phyloP scores from a whole-genome alignment of 1,284 basidiomycete species.

The Pseudozyma pruni region DNA sequence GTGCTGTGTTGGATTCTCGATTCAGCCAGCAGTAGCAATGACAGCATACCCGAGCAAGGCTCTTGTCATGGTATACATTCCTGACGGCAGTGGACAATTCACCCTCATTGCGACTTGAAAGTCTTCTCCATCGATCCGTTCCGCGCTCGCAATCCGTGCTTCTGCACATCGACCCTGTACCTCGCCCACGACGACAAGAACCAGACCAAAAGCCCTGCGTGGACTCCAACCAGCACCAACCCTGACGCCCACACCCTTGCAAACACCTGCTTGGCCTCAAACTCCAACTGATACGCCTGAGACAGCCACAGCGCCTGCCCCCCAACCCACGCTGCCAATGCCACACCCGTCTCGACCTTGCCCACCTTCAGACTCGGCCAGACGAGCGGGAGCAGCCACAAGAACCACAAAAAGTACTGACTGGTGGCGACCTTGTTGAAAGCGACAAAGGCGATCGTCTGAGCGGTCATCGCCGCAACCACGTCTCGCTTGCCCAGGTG shows the following conservation, averaged over 20 bases:
- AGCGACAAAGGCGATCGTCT: conserved; percentile 88
- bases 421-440: conserved; percentile 99
- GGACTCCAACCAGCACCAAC: conserved; percentile 48
- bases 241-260: conserved; percentile 56
- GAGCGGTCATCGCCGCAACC: conserved; percentile 86
- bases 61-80: too few species aligned
- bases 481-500: conserved; percentile 75
- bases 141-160: conserved; percentile 17
- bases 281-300: conserved; percentile 64
- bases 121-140: conserved; percentile 22
- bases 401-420: conserved; percentile 98
- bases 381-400: conserved; percentile 86
- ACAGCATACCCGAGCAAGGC: too few species aligned
- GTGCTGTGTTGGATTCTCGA: too few species aligned
- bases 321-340: conserved; percentile 77
- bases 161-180: conserved; percentile 28
- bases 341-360: conserved; percentile 18
- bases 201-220: conserved; percentile 41
- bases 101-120: conserved; percentile 25
- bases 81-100: too few species aligned
- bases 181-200: conserved; percentile 55
- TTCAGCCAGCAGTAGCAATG: too few species aligned
- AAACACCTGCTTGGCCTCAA: conserved; percentile 58
- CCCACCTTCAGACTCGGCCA: conserved; percentile 73
- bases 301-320: conserved; percentile 68